phyloP scores from a whole-genome alignment of 768 basidiomycete genomes.

The Boletus insuetus region DNA sequence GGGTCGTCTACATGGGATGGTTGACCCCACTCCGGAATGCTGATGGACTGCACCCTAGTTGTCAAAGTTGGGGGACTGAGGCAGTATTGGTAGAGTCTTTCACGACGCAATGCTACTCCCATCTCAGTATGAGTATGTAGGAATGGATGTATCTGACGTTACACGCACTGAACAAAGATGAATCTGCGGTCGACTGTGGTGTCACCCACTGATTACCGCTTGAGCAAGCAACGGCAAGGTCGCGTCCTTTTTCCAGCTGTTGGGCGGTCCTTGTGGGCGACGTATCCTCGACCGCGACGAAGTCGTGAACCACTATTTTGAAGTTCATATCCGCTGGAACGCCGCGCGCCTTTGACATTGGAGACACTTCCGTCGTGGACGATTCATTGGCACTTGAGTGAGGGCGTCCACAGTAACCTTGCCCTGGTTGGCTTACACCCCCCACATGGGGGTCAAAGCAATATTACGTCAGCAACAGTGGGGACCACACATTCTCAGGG shows the following conservation, averaged over 20 bases:
- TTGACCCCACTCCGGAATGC: conserved; percentile 40
- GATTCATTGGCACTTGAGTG: neutral
- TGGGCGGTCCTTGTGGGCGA: neutral
- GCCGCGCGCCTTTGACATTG: neutral
- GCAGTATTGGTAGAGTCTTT: conserved; percentile 25
- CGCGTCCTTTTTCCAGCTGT: conserved; percentile 20
- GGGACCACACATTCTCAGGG: no score
- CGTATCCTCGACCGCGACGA: conserved; percentile 4
- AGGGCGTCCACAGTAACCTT: neutral
- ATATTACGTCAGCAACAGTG: neutral
- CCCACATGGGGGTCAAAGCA: conserved; percentile 2
- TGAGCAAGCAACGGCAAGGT: conserved; percentile 18
- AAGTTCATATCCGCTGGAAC: neutral
- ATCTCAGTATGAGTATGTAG: conserved; percentile 3
- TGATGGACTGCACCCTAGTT: neutral
- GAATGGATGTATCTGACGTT: neutral
- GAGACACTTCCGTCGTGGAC: no score
- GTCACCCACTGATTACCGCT: conserved; percentile 16
- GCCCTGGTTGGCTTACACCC: neutral
- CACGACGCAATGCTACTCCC: conserved; percentile 12
- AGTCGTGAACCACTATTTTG: conserved; percentile 23
- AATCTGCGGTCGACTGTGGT: conserved; percentile 10
- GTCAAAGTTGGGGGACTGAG: conserved; percentile 15
- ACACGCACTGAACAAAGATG: conserved; percentile 24
- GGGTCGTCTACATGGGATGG: conserved; percentile 25